Evolutionary conservation across 2,329 filamentous ascomycete genomes (phyloP).

Genomic region (Magnaporthiopsis rhizophila): DNA sequence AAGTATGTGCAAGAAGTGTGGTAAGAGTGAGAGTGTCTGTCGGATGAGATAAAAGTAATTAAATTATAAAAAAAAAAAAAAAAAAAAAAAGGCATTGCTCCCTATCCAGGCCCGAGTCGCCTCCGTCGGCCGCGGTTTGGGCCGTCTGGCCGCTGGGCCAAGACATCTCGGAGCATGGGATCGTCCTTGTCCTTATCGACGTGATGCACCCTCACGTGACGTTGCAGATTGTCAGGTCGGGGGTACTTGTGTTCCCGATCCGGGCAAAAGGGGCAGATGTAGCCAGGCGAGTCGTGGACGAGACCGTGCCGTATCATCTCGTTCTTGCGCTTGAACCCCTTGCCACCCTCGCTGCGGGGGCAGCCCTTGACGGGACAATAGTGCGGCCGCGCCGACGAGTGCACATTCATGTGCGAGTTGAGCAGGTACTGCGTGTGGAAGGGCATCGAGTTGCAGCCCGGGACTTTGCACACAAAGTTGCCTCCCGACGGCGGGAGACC

Average conservation of each 20-base stretch:
- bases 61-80: neutral
- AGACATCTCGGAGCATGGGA: slow-evolving; percentile 68
- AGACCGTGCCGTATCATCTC: slow-evolving; percentile 72
- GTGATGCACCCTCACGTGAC: slow-evolving; percentile 93
- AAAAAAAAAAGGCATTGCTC: neutral
- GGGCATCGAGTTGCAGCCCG: slow-evolving; percentile 61
- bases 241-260: slow-evolving; percentile 93
- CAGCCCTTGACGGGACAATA: slow-evolving; percentile 58
- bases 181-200: slow-evolving; percentile 86
- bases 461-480: slow-evolving; percentile 48
- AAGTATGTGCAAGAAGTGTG: slow-evolving; percentile 8
- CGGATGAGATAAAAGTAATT: neutral
- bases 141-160: slow-evolving; percentile 78
- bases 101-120: slow-evolving; percentile 9
- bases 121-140: slow-evolving; percentile 72
- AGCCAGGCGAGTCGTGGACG: slow-evolving; percentile 89
- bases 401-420: slow-evolving; percentile 71
- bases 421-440: slow-evolving; percentile 73
- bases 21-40: neutral
- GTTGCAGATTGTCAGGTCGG: slow-evolving; percentile 88
- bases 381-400: slow-evolving; percentile 57
- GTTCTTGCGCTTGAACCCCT: slow-evolving; percentile 65
- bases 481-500: slow-evolving; percentile 44
- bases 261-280: slow-evolving; percentile 92
- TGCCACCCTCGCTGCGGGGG: slow-evolving; percentile 54